Evolutionary conservation across 1,284 basidiomycete genomes (phyloP).

Genomic region (Rhodotorula sp.): DNA sequence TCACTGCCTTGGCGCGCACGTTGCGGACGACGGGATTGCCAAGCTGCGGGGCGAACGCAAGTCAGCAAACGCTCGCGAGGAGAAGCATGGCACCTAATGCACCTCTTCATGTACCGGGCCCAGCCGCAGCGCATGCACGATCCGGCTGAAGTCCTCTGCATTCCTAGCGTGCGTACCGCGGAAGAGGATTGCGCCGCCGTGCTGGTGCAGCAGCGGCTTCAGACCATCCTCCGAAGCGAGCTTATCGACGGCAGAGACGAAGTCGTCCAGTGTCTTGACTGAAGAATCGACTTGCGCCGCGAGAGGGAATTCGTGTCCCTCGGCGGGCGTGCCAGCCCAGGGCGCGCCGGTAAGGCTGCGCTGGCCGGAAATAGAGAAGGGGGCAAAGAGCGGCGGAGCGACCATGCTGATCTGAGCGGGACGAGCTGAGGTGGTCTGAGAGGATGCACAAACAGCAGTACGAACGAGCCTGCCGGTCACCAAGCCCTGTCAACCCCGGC

Average conservation of each 20-base stretch:
- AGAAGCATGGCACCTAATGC: not conserved
- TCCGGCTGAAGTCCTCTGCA: slow-evolving; percentile 8
- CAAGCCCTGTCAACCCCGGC: too few relatives aligned
- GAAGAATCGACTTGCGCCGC: not conserved
- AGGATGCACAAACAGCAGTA: not conserved
- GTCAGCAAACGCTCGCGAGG: too few relatives aligned
- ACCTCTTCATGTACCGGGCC: slow-evolving; percentile 18
- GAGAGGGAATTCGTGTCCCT: slow-evolving; percentile 3
- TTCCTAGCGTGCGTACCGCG: slow-evolving; percentile 7
- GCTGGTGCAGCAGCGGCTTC: slow-evolving; percentile 3
- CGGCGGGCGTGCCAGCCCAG: not conserved
- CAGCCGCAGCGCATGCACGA: slow-evolving; percentile 13
- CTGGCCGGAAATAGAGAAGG: slow-evolving; percentile 6
- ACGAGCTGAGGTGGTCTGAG: not conserved
- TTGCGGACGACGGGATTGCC: slow-evolving; percentile 23
- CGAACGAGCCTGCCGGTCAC: too few relatives aligned
- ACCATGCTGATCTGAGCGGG: not conserved
- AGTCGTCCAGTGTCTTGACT: slow-evolving; percentile 5
- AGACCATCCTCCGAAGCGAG: not conserved
- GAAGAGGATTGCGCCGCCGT: slow-evolving; percentile 16
- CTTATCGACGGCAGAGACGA: not conserved
- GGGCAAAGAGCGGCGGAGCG: not conserved
- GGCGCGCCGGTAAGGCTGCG: slow-evolving; percentile 1
- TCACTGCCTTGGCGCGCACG: slow-evolving; percentile 9
- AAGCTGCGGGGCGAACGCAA: not conserved